These are phyloP conservation scores for Scheffersomyces amazonensis DNA, from an alignment of 805 yeast species.

Conservation along the genomic window DNA sequence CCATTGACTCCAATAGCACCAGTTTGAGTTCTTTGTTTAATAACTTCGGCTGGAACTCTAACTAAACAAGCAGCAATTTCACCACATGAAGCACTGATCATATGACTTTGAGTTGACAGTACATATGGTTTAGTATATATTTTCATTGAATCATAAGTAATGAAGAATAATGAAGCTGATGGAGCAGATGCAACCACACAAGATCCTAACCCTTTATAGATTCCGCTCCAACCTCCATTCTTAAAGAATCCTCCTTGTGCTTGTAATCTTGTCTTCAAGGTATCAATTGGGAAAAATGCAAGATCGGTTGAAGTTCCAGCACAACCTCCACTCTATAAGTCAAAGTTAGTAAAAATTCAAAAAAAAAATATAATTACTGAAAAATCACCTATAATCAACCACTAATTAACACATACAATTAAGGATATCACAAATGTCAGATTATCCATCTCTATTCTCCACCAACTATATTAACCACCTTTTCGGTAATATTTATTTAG, in stretches of 20 bases:
- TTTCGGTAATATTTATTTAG: no score
- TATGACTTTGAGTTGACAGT: slow-evolving; percentile 53
- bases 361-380: no score
- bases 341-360: no score
- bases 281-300: slow-evolving; percentile 94
- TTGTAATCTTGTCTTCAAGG: slow-evolving; percentile 89
- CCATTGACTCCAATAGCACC: slow-evolving; percentile 31
- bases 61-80: slow-evolving; percentile 92
- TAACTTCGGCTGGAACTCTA: slow-evolving; percentile 95
- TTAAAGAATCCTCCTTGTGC: slow-evolving; percentile 91
- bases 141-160: slow-evolving; percentile 82
- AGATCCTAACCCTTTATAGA: slow-evolving; percentile 89
- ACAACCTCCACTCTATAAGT: slow-evolving; percentile 76
- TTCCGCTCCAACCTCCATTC: slow-evolving; percentile 92
- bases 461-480: no score
- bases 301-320: slow-evolving; percentile 97
- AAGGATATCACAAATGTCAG: slow-evolving; percentile 27
- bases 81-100: slow-evolving; percentile 85
- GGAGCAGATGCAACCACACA: slow-evolving; percentile 96
- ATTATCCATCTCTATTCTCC: slow-evolving; percentile 25
- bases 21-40: slow-evolving; percentile 88
- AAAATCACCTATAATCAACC: no score
- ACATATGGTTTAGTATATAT: slow-evolving; percentile 30
- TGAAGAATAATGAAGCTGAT: slow-evolving; percentile 43
- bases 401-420: slow-evolving; percentile 22